Conservation (phyloP, 2,329 filamentous ascomycete genomes). For the Calonectria montana region DNA sequence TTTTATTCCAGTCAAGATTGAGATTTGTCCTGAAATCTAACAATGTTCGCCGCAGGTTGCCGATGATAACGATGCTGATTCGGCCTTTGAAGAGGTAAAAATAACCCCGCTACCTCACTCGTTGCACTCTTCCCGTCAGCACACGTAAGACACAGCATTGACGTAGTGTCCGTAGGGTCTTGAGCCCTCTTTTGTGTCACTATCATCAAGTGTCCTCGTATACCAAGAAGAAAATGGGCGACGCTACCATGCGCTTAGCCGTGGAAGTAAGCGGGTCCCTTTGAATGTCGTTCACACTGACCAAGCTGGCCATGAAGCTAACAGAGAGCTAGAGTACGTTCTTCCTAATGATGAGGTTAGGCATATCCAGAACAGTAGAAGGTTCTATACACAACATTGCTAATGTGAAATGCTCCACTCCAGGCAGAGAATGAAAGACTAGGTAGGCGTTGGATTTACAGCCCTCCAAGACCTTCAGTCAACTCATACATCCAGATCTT, state of each 20-base stretch:
- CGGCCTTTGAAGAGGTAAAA: not conserved
- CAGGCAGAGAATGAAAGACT: constrained; percentile 13
- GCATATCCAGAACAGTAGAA: not conserved
- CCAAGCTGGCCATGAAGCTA: not conserved
- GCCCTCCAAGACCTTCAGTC: too few species aligned
- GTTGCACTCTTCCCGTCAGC: not conserved
- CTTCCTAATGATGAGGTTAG: not conserved
- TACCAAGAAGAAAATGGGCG: not conserved
- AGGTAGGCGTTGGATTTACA: not conserved
- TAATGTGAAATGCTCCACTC: not conserved
- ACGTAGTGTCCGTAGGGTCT: not conserved
- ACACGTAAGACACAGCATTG: not conserved
- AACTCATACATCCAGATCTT: constrained; percentile 29
- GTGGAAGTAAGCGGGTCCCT: not conserved
- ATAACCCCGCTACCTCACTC: not conserved
- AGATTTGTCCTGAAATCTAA: not conserved
- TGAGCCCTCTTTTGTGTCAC: not conserved
- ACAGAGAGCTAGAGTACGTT: not conserved
- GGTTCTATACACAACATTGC: constrained; percentile 44
- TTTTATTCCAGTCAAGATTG: not conserved
- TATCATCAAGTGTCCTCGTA: not conserved
- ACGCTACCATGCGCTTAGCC: not conserved
- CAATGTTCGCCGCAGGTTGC: not conserved
- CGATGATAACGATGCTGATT: not conserved
- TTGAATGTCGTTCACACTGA: not conserved